Conservation (phyloP, 768 basidiomycete species). For the Lactarius akahatsu region DNA sequence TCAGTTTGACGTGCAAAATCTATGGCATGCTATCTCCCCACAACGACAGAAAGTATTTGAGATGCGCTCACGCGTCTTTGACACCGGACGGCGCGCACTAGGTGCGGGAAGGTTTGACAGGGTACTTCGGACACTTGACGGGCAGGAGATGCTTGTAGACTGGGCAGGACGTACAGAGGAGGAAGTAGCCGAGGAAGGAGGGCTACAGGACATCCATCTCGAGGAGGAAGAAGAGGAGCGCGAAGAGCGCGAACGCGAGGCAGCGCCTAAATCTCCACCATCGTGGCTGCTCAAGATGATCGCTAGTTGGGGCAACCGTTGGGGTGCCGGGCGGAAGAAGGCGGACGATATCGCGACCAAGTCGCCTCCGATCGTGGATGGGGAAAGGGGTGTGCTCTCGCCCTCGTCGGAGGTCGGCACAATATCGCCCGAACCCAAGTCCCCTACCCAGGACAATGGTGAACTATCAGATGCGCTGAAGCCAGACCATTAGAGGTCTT, state of each 20-base stretch:
- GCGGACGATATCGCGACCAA: constrained; percentile 20
- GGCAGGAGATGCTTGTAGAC: constrained; percentile 61
- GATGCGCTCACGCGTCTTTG: constrained; percentile 68
- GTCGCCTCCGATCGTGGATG: constrained; percentile 23
- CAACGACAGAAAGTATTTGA: constrained; percentile 62
- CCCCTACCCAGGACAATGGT: constrained; percentile 4
- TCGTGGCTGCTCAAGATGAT: constrained; percentile 78
- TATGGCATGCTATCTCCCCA: constrained; percentile 64
- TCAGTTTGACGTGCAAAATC: constrained; percentile 61
- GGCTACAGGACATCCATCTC: constrained; percentile 33
- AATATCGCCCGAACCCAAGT: constrained; percentile 16
- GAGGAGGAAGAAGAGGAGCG: constrained; percentile 48
- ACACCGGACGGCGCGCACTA: constrained; percentile 53
- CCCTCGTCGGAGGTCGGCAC: constrained; percentile 14
- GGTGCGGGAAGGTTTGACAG: constrained; percentile 61
- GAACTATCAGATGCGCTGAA: neutral
- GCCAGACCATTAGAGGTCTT: constrained; percentile 1
- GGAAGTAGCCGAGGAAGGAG: constrained; percentile 71
- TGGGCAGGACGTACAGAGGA: constrained; percentile 67
- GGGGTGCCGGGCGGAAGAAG: constrained; percentile 39
- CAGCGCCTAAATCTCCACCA: constrained; percentile 65
- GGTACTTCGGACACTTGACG: constrained; percentile 70
- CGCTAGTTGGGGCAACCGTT: constrained; percentile 70
- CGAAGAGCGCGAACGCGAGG: constrained; percentile 54
- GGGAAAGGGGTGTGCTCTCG: constrained; percentile 13